These are phyloP conservation scores for Nakazawaea anatomiae DNA, from an alignment of 805 yeast species.

Conservation along the genomic window DNA sequence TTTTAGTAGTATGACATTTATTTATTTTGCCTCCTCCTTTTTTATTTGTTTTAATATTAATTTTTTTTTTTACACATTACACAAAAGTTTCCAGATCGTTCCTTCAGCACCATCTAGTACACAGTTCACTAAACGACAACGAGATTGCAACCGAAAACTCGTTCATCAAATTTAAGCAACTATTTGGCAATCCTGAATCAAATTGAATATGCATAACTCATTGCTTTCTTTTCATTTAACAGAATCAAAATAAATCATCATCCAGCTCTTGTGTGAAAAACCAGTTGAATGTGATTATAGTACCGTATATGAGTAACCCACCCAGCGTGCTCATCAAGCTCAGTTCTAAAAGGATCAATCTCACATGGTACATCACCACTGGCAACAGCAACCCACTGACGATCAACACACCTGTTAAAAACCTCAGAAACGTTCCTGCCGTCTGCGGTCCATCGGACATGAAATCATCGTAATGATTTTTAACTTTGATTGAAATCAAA, in stretches of 20 bases:
- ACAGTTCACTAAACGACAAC: no score
- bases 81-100: no score
- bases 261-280: conserved; percentile 60
- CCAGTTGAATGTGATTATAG: conserved; percentile 76
- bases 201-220: no score
- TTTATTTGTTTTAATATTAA: no score
- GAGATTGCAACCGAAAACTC: no score
- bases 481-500: conserved; percentile 19
- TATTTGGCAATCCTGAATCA: no score
- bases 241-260: conserved; percentile 17
- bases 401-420: conserved; percentile 26
- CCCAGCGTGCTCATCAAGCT: conserved; percentile 68
- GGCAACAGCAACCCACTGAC: conserved; percentile 27
- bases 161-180: no score
- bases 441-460: conserved; percentile 18
- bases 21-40: not conserved
- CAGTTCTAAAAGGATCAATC: conserved; percentile 17
- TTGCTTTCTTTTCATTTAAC: no score
- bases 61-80: no score
- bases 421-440: conserved; percentile 20
- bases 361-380: conserved; percentile 23
- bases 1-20: no score
- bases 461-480: conserved; percentile 23
- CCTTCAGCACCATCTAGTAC: no score
- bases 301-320: conserved; percentile 76